Evolutionary conservation across 177 flowering plant genomes (phyloP), one percentile per base, ranked within the genome.

Genomic region (Tripterygium wilfordii): DNA sequence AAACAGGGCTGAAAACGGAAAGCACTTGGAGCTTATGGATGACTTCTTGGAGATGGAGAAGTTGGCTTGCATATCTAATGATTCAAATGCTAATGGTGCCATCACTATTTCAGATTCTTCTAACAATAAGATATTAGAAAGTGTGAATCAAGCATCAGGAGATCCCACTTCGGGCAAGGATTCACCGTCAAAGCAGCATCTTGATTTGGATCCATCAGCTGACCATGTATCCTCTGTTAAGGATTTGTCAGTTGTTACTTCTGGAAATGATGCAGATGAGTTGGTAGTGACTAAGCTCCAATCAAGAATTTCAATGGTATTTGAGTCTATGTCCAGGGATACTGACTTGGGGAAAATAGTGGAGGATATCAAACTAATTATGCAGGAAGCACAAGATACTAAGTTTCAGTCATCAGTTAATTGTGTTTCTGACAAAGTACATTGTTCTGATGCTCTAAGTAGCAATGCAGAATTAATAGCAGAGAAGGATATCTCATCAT

Each of bases 11-110:
- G 83, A 79, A 18, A 74, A 44, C 53, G 56, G 71, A 20, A 78
- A 48, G 49, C 77, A 66, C 42, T 48, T 83, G 71, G 88, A 79
- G 47, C 81, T 90, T 45, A 94, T 94, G 97, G 95, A 90, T 66
- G 99, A 94, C 61, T 94, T 94, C 64, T 68, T 90, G 36, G 97
- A 90, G 75, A 90, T 94, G 97, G 99, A 94, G 73, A 94, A 78
- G 62, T 70, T 94, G 52, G 99, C 97, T 16, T 58, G 82, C 55
- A 54, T 62, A 29, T 60, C 87, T 25, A 60, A 68, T 33, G 76
- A 77, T 24, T 66, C 83, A 31, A 74, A 78, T 68, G 72, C 79
- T 32, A 74, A 78, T 67, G 77, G 68, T 36, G 46, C 60, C 13
- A 37, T 54, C 29, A 60, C 75, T n/a, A 20, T 44, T 53, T 45